phyloP scores from a whole-genome alignment of 1,139 yeast genomes.

The Saccharomyces pastorianus region DNA sequence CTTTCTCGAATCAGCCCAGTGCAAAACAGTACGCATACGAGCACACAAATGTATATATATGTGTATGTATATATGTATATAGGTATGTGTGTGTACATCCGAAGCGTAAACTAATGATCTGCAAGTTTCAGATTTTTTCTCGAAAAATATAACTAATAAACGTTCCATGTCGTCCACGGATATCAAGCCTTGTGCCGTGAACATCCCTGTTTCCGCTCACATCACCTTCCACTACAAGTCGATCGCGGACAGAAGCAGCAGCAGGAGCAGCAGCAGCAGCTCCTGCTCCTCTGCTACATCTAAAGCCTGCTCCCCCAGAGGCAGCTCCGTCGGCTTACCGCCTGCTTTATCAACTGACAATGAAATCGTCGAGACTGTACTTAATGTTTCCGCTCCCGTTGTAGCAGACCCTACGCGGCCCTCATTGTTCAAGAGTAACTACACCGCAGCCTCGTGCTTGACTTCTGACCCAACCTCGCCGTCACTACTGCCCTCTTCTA shows the following conservation, averaged over 20 bases:
- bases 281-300: neutral
- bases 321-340: neutral
- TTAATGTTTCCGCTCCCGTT: neutral
- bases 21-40: neutral
- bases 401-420: neutral
- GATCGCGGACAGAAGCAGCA: slow-evolving; percentile 1
- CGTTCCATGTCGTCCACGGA: neutral
- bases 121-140: neutral
- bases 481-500: neutral
- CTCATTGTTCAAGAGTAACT: neutral
- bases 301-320: neutral
- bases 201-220: slow-evolving; percentile 11
- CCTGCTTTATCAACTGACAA: neutral
- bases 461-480: neutral
- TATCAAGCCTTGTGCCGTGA: slow-evolving; percentile 1
- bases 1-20: neutral
- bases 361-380: neutral
- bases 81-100: neutral
- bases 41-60: neutral
- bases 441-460: neutral
- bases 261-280: neutral
- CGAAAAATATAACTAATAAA: neutral
- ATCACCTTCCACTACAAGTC: slow-evolving; percentile 8
- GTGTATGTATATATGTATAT: neutral
- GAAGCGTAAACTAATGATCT: neutral